Conservation (phyloP, 768 basidiomycete genomes). For the Peribolospora baueri region DNA sequence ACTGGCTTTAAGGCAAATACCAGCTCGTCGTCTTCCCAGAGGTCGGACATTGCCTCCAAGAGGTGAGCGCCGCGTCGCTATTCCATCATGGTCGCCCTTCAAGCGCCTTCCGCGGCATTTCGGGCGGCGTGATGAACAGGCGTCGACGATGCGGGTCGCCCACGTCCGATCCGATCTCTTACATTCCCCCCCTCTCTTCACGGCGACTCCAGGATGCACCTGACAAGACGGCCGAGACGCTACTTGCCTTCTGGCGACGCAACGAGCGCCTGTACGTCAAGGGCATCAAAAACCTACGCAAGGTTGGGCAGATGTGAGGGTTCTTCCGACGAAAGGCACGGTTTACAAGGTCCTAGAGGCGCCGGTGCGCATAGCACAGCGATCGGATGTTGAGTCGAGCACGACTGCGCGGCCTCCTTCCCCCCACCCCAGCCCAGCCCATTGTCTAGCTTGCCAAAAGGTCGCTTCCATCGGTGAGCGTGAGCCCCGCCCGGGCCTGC, state of each 20-base stretch:
- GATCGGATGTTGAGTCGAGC: too few relatives aligned
- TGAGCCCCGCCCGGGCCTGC: too few relatives aligned
- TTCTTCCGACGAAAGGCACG: too few relatives aligned
- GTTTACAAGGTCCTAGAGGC: too few relatives aligned
- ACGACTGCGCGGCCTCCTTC: too few relatives aligned
- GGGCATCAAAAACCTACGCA: conserved; percentile 28
- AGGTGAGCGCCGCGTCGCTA: conserved; percentile 29
- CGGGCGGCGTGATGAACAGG: not conserved
- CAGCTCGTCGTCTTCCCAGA: conserved; percentile 67
- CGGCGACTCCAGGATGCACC: conserved; percentile 51
- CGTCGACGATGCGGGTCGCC: too few relatives aligned
- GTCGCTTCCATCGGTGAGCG: too few relatives aligned
- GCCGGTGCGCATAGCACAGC: too few relatives aligned
- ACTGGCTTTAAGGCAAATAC: conserved; percentile 37
- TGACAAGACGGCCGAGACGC: conserved; percentile 43
- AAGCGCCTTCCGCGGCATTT: not conserved
- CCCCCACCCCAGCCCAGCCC: too few relatives aligned
- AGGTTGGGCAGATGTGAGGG: conserved; percentile 26
- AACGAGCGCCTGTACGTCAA: conserved; percentile 41
- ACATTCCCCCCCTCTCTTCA: not conserved
- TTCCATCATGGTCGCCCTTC: not conserved
- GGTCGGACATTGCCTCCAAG: conserved; percentile 84
- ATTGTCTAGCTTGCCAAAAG: too few relatives aligned
- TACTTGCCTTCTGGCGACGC: conserved; percentile 73
- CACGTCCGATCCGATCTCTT: not conserved